phyloP scores from a whole-genome alignment of 2,329 filamentous ascomycete species.

The Ophiobolus disseminans region DNA sequence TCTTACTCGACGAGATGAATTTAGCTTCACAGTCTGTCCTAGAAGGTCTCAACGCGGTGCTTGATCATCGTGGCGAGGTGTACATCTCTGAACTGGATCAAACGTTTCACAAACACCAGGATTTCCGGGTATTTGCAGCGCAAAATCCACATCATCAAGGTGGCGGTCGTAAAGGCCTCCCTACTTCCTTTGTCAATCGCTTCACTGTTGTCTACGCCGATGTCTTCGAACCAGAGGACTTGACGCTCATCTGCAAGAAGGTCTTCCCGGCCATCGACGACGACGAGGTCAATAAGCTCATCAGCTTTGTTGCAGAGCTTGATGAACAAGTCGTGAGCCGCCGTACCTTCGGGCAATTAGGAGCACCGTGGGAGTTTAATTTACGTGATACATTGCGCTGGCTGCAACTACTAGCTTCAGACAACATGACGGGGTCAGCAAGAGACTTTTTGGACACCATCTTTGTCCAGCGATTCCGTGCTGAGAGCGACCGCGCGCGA shows the following conservation, averaged over 20 bases:
- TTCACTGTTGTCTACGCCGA: constrained; percentile 99
- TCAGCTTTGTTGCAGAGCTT: constrained; percentile 80
- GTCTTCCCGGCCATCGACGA: constrained; percentile 72
- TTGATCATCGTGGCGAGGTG: constrained; percentile 94
- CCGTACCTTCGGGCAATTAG: constrained; percentile 61
- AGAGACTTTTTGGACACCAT: constrained; percentile 82
- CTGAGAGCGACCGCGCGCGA: constrained; percentile 68
- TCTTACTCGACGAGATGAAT: constrained; percentile 98
- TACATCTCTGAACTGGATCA: constrained; percentile 96
- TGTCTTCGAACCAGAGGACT: constrained; percentile 79
- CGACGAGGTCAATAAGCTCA: constrained; percentile 69
- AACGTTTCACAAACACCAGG: constrained; percentile 85
- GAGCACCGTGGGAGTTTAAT: constrained; percentile 95
- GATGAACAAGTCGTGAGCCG: constrained; percentile 72
- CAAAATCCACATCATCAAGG: constrained; percentile 98
- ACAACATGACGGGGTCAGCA: constrained; percentile 64
- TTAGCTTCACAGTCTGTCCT: constrained; percentile 95
- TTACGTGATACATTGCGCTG: constrained; percentile 88
- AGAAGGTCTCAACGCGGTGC: constrained; percentile 93
- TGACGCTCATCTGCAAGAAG: constrained; percentile 80
- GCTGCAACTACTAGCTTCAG: constrained; percentile 73
- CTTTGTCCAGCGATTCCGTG: constrained; percentile 87
- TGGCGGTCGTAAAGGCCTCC: constrained; percentile 91
- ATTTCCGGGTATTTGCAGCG: constrained; percentile 94
- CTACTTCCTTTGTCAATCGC: constrained; percentile 95